Evolutionary conservation across 768 basidiomycete genomes (phyloP).

Genomic region (Lactifluus echinatus): DNA sequence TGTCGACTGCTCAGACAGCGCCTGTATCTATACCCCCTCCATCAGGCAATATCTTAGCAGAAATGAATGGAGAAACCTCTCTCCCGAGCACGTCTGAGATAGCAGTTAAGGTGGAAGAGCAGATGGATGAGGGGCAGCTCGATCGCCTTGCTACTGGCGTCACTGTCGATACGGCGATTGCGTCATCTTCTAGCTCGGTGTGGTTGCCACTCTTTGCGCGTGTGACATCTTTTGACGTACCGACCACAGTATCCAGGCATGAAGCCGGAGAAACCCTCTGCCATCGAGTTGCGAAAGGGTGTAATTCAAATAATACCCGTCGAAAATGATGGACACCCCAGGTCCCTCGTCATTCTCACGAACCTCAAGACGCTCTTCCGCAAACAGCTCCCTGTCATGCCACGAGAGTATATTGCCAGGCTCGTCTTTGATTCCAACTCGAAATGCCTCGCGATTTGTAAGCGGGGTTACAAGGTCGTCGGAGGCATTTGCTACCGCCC

Average conservation of each 20-base stretch:
- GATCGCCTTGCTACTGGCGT: constrained; percentile 73
- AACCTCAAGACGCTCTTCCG: constrained; percentile 97
- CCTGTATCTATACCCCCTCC: constrained; percentile 38
- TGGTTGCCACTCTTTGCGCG: constrained; percentile 21
- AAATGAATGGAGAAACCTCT: constrained; percentile 33
- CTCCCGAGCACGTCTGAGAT: constrained; percentile 40
- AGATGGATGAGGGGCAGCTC: constrained; percentile 70
- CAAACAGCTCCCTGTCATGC: constrained; percentile 97
- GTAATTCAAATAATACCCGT: constrained; percentile 81
- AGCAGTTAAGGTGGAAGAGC: constrained; percentile 66
- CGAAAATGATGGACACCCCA: constrained; percentile 68
- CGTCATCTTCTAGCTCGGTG: constrained; percentile 38
- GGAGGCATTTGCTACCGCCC: constrained; percentile 97
- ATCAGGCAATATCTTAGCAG: constrained; percentile 31
- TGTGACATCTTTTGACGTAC: not conserved
- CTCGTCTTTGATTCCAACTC: constrained; percentile 91
- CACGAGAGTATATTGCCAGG: constrained; percentile 94
- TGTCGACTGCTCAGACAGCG: constrained; percentile 50
- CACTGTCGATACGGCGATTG: constrained; percentile 56
- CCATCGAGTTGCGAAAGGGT: constrained; percentile 69
- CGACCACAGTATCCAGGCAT: constrained; percentile 36
- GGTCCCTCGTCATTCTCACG: constrained; percentile 78
- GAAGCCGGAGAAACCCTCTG: constrained; percentile 69
- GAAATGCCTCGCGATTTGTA: constrained; percentile 89
- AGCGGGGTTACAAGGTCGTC: constrained; percentile 90